Evolutionary conservation across 2,329 filamentous ascomycete genomes (phyloP).

Genomic region (Cordyceps pruinosa): DNA sequence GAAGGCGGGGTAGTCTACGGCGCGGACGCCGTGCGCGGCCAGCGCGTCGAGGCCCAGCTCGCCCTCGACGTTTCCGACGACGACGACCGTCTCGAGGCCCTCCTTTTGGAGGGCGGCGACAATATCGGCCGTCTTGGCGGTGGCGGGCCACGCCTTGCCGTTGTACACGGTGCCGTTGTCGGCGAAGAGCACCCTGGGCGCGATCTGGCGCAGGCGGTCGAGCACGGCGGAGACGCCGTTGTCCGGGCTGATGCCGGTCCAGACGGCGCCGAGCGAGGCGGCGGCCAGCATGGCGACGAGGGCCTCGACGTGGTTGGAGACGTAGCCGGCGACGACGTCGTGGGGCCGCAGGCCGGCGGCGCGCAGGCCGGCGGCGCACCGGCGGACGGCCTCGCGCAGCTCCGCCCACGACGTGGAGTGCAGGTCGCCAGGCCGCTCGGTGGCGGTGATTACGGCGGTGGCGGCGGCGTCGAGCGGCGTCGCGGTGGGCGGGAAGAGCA

Average conservation of each 20-base stretch:
- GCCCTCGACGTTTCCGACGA: conserved; percentile 60
- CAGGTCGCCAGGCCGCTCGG: conserved; percentile 60
- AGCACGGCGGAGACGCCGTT: conserved; percentile 87
- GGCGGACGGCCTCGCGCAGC: conserved; percentile 69
- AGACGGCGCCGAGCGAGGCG: conserved; percentile 76
- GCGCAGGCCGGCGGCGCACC: conserved; percentile 64
- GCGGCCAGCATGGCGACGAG: conserved; percentile 83
- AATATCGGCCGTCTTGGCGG: conserved; percentile 73
- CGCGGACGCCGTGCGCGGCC: conserved; percentile 31
- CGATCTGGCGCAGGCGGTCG: conserved; percentile 79
- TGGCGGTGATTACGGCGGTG: conserved; percentile 71
- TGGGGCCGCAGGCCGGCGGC: conserved; percentile 52
- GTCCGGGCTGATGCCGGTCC: conserved; percentile 90
- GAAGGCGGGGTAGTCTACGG: conserved; percentile 40
- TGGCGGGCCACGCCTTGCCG: conserved; percentile 76
- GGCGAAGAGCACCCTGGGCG: conserved; percentile 73
- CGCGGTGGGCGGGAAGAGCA: conserved; percentile 63
- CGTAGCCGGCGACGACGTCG: conserved; percentile 63
- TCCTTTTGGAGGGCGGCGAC: conserved; percentile 52
- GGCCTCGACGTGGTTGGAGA: conserved; percentile 84
- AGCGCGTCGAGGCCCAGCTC: conserved; percentile 38
- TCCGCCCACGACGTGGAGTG: conserved; percentile 63
- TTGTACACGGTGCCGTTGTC: conserved; percentile 90
- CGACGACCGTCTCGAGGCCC: conserved; percentile 61
- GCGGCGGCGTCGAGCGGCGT: conserved; percentile 44